Conservation (phyloP, 2,329 filamentous ascomycete genomes). For the Aplosporella prunicola region DNA sequence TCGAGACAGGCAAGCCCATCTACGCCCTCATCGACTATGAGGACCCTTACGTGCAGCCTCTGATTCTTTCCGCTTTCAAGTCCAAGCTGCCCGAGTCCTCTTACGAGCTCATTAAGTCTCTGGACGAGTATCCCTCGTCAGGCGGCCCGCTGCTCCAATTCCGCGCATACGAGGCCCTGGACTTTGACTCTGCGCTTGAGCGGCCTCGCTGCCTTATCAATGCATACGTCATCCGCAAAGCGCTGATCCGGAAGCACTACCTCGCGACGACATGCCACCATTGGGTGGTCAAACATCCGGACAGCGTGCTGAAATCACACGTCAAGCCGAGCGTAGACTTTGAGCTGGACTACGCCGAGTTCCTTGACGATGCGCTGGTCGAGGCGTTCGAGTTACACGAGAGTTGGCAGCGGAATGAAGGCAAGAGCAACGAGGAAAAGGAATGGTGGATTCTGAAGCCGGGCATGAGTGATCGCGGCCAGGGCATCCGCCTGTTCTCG, state of each 20-base stretch:
- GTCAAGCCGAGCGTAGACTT: slow-evolving; percentile 76
- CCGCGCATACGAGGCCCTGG: slow-evolving; percentile 74
- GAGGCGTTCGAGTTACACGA: slow-evolving; percentile 83
- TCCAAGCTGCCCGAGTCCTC: slow-evolving; percentile 47
- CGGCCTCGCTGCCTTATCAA: slow-evolving; percentile 63
- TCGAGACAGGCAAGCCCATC: slow-evolving; percentile 27
- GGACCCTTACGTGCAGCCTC: slow-evolving; percentile 78
- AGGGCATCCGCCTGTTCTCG: slow-evolving; percentile 84
- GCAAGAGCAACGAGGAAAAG: slow-evolving; percentile 29
- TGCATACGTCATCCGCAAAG: slow-evolving; percentile 91
- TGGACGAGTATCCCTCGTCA: slow-evolving; percentile 34
- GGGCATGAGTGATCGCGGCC: slow-evolving; percentile 91
- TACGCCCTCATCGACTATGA: slow-evolving; percentile 76
- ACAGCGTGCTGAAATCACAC: slow-evolving; percentile 57
- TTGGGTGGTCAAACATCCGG: slow-evolving; percentile 77
- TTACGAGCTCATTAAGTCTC: slow-evolving; percentile 47
- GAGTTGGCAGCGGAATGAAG: slow-evolving; percentile 62
- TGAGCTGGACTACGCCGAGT: slow-evolving; percentile 94
- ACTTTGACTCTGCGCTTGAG: slow-evolving; percentile 65
- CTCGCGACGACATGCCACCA: slow-evolving; percentile 72
- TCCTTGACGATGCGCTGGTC: slow-evolving; percentile 82
- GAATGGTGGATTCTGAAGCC: slow-evolving; percentile 99
- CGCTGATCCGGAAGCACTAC: slow-evolving; percentile 92
- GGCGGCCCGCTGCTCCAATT: slow-evolving; percentile 65
- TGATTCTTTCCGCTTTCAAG: slow-evolving; percentile 66